Percentiles rank a stretch among this genome's conserved stretches.
Conservation (phyloP, 2,329 filamentous ascomycete species). For the Herpotrichia juniperi region DNA sequence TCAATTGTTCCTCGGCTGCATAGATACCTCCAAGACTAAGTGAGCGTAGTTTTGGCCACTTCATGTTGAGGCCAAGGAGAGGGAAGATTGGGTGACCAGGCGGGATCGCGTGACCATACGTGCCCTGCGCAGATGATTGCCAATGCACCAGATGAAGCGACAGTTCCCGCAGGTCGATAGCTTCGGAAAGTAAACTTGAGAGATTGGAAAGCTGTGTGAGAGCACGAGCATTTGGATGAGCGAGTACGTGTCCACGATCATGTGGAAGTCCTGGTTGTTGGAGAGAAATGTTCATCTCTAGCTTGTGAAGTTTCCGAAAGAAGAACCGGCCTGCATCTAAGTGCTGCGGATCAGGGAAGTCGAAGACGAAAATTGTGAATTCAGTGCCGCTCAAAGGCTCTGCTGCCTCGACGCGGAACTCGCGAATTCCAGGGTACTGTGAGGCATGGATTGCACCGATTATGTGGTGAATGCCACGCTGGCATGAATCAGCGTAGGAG, state of each 20-base stretch:
- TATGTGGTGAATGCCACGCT: slow-evolving; percentile 34
- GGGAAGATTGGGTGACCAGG: slow-evolving; percentile 9
- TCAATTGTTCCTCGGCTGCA: slow-evolving; percentile 21
- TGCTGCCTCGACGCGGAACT: slow-evolving; percentile 21
- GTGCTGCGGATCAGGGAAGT: slow-evolving; percentile 17
- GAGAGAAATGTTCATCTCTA: slow-evolving; percentile 23
- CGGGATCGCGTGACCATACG: slow-evolving; percentile 10
- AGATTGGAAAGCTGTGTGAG: slow-evolving; percentile 19
- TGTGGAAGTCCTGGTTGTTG: neutral
- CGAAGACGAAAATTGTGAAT: slow-evolving; percentile 26
- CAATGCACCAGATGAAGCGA: slow-evolving; percentile 21
- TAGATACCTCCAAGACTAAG: slow-evolving; percentile 28
- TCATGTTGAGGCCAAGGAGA: slow-evolving; percentile 20
- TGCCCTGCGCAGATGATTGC: neutral
- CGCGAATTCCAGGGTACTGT: slow-evolving; percentile 26
- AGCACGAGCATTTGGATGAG: neutral
- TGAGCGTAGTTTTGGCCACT: slow-evolving; percentile 29
- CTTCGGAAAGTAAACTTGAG: slow-evolving; percentile 16
- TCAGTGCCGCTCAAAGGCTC: slow-evolving; percentile 8
- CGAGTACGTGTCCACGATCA: neutral
- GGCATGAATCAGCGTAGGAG: neutral
- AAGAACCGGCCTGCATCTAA: slow-evolving; percentile 26
- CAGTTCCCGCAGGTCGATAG: slow-evolving; percentile 25
- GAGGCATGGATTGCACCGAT: slow-evolving; percentile 30
- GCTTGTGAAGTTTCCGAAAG: slow-evolving; percentile 25